Evolutionary conservation across 306 rosid genomes (phyloP), one percentile per base, ranked within the genome.

Genomic region (Cucurbita maxima): DNA sequence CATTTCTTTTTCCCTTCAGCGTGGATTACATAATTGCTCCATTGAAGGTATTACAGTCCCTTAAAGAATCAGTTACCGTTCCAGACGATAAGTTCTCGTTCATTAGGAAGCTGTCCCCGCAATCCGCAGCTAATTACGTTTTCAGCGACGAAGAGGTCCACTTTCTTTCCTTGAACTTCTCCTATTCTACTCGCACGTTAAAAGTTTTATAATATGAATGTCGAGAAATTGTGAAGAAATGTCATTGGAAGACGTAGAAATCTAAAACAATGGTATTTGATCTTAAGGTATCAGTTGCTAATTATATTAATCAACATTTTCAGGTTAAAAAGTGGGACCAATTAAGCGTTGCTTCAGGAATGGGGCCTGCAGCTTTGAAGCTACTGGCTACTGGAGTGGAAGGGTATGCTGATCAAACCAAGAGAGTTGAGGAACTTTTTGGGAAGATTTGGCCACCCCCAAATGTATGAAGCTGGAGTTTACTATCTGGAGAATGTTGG

Each of bases 381-480:
- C 98, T 94, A 72, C 86, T 90, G 74, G 84, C 88, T 57, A 64
- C 85, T 72, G 98, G 98, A 63, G 80, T 94, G 72, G 96, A 94
- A 41, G 93, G 98, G 40, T 79, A 94, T 70, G 89, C 83, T 40
- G 87, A 84, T 71, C 97, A 94, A 82, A 94, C 97, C 44, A 86
- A 83, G 76, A 90, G 98, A 62, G 92, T 87, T 38, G 96, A 94
- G 81, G 90, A 94, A 62, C 79, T 89, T 2, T 87, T 94, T 58
- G 87, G 82, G 64, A 90, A 90, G 86, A 85, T 94, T 36, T 94
- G 98, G 98, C 98, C 97, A 15, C 98, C 98, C 18, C 98, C 98
- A 72, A 94, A 90, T 82, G 97, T 94, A 68, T 94, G 84, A 92
- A 67, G 37, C 20, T 8, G 6, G 15, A 74, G 55, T 73, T 73